Base-by-base conservation (phyloP, 2,329 filamentous ascomycete genomes). In the Sclerotinia nivalis region DNA sequence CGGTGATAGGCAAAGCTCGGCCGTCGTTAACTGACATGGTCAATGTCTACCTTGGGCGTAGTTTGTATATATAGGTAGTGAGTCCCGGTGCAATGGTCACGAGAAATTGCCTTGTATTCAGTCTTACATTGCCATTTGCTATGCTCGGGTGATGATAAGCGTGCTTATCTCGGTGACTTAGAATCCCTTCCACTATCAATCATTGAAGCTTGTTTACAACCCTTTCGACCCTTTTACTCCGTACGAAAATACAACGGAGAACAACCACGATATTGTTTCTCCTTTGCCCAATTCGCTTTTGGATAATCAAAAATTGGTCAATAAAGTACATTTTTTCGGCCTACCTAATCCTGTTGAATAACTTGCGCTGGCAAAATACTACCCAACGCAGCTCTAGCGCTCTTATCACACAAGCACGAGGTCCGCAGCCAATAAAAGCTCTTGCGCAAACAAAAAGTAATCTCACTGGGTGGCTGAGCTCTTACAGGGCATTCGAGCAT, bases 381-480 rank as follows among this genome's bases (percentile, higher is more conserved):
- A 54, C 47, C 2, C 18, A 52, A 25, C 45, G 37, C 40, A 50
- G 47, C 12, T 43, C 47, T 69, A 54, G 56, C 66, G 58, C 59
- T 62, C 59, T 69, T 37, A 22, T 49, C n/a, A 61, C 40, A 62
- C 66, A 61, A 18, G 55, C 45, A 68, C 45, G 60, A 54, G 66
- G 50, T 54, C 50, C 15, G 40, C n/a, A 45, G 61, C 68, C 68
- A 69, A 69, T 69, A 47, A 25, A 22, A 60, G 15, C 9, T 12
- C 61, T 43, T 15, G 54, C 61, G 61, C 61, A 69, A 64, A n/a
- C 49, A 55, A 6, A 12, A 10, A 61, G 43, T 49, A 66, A 66
- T 52, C 60, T 64, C 22, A 20, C 45, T 15, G 47, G 34, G 68
- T 69, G 68, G 68, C 68, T 69, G 68, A 67, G 68, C 31, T 61